Base-by-base conservation (phyloP, 1,284 basidiomycete genomes). In the Ustilago trichophora region DNA sequence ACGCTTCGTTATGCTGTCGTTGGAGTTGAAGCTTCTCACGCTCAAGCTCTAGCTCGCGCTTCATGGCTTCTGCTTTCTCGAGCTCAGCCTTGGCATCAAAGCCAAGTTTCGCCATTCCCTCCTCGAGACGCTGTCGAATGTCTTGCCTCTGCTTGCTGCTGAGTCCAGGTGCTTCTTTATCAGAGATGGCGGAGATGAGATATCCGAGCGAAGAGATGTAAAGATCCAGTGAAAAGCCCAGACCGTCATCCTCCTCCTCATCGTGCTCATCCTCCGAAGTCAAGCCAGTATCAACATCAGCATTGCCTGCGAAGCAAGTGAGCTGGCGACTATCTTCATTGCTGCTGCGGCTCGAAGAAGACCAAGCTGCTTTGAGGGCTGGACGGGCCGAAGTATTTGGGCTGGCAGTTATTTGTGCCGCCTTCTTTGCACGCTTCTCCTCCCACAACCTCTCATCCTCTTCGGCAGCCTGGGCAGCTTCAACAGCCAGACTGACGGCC, bases 191-290 rank as follows among this genome's bases (percentile, higher is more conserved):
- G 0, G 69, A 62, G 41, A 74, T 65, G 15, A 74, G 62, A 41
- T 74, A 74, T 15, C 64, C 57, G 13, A 74, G 35, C 4, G 69
- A 69, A 2, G 69, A 72, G 24, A 74, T 64, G 55, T 74, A 74
- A 3, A 74, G 60, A 25, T 72, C 69, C 11, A 72, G 48, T 11
- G 72, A 74, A 26, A 72, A 74, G 16, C 63, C 59, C 12, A 64
- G 40, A 41, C 67, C 63, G 21, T 63, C 68, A 2, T 73, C 58
- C 8, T 47, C 59, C 6, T 60, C 54, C 8, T 46, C 44, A 0
- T 52, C 35, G 3, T 43, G n/a, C 19, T 51, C 57, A 5, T 36
- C 51, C 3, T 45, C 50, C 4, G 37, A 40, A 13, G 34, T 26
- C 26, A 44, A 19, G 27, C 34, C 24, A 3, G 21, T 27, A 10